Conservation (phyloP, 805 yeast species). For the Spathaspora girioi region DNA sequence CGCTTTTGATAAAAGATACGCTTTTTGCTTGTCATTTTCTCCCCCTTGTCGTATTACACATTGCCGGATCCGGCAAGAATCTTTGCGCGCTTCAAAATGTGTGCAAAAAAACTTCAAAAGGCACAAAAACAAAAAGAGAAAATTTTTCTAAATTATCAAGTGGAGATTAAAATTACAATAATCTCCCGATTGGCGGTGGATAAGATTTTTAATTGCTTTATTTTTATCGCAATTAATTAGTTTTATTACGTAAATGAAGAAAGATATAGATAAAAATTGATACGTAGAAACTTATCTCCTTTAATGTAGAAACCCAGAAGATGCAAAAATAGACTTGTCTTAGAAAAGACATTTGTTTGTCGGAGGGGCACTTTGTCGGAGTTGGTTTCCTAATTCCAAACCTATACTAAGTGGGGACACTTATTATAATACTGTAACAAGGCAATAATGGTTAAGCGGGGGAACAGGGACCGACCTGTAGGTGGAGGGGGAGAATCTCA, state of each 20-base stretch:
- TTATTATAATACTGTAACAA: too few relatives aligned
- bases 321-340: background rate
- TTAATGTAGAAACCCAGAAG: background rate
- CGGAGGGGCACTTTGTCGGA: too few relatives aligned
- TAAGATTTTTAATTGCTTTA: too few relatives aligned
- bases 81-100: background rate
- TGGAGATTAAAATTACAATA: background rate
- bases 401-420: background rate
- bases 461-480: too few relatives aligned
- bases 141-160: background rate
- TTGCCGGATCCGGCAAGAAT: background rate
- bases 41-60: background rate
- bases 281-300: background rate
- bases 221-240: background rate
- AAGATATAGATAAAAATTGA: background rate
- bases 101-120: background rate
- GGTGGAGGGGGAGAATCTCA: too few relatives aligned
- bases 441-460: too few relatives aligned
- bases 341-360: too few relatives aligned
- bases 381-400: too few relatives aligned
- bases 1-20: background rate
- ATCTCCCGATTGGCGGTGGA: background rate
- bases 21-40: background rate
- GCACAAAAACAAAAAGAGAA: background rate
- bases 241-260: background rate